Evolutionary conservation across 1,139 yeast genomes (phyloP).

Genomic region (Saccharomyces hybrid): DNA sequence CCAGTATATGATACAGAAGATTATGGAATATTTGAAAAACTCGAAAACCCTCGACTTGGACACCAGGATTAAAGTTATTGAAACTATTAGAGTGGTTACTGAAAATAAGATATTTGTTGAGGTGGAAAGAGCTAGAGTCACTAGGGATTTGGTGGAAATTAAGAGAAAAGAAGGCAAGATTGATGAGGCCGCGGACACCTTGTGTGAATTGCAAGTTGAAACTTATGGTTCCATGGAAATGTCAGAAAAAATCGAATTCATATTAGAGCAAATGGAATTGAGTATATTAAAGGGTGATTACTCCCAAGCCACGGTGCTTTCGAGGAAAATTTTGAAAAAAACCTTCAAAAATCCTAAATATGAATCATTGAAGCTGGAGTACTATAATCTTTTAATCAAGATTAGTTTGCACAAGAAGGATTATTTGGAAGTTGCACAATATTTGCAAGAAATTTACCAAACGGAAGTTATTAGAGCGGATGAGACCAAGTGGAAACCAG

Average conservation of each 20-base stretch:
- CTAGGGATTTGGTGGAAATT: slow-evolving; percentile 73
- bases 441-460: slow-evolving; percentile 71
- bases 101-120: slow-evolving; percentile 94
- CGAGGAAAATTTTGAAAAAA: slow-evolving; percentile 80
- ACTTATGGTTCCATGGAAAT: slow-evolving; percentile 94
- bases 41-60: slow-evolving; percentile 50
- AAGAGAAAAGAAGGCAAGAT: slow-evolving; percentile 58
- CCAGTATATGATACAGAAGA: slow-evolving; percentile 66
- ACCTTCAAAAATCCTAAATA: slow-evolving; percentile 51
- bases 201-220: slow-evolving; percentile 93
- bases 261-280: slow-evolving; percentile 79
- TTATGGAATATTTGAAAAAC: slow-evolving; percentile 46
- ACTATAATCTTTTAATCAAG: slow-evolving; percentile 69
- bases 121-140: slow-evolving; percentile 89
- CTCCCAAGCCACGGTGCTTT: slow-evolving; percentile 73
- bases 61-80: slow-evolving; percentile 65
- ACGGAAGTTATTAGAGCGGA: slow-evolving; percentile 61
- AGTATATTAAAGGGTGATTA: slow-evolving; percentile 80
- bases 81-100: slow-evolving; percentile 75
- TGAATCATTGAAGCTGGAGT: slow-evolving; percentile 61
- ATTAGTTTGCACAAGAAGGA: slow-evolving; percentile 72
- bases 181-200: slow-evolving; percentile 80
- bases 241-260: slow-evolving; percentile 83
- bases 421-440: slow-evolving; percentile 74
- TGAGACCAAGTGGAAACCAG: slow-evolving; percentile 45